Evolutionary conservation across 1,284 basidiomycete genomes (phyloP).

Genomic region (Agroathelia rolfsii): DNA sequence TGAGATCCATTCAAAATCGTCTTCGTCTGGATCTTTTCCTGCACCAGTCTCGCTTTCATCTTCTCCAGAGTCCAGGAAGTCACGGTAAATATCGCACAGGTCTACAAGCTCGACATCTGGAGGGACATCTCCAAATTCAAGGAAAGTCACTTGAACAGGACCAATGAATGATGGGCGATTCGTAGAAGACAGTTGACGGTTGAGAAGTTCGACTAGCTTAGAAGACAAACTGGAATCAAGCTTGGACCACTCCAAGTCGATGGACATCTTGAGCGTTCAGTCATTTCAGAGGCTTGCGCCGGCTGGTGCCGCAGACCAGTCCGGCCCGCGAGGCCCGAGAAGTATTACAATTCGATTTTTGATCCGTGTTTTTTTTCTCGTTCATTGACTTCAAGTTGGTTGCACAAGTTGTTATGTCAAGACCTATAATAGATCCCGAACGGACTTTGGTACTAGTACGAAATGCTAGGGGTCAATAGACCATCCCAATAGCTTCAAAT

Average conservation of each 20-base stretch:
- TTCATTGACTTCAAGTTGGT: too few relatives aligned
- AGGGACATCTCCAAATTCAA: slow-evolving; percentile 78
- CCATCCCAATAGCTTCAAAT: too few relatives aligned
- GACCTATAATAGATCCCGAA: too few relatives aligned
- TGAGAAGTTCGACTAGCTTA: slow-evolving; percentile 70
- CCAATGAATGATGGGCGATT: slow-evolving; percentile 88
- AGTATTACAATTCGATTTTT: too few relatives aligned
- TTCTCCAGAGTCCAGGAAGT: slow-evolving; percentile 81
- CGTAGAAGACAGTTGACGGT: slow-evolving; percentile 64
- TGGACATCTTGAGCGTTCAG: slow-evolving; percentile 43
- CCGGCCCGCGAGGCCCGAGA: too few relatives aligned
- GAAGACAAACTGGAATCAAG: slow-evolving; percentile 64
- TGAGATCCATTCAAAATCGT: slow-evolving; percentile 74
- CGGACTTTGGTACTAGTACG: too few relatives aligned
- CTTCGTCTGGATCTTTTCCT: slow-evolving; percentile 41
- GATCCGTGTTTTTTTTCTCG: too few relatives aligned
- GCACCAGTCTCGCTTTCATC: slow-evolving; percentile 35
- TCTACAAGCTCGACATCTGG: slow-evolving; percentile 90
- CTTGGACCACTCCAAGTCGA: slow-evolving; percentile 72
- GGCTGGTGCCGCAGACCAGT: too few relatives aligned
- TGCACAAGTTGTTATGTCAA: too few relatives aligned
- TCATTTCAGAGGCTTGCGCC: too few relatives aligned
- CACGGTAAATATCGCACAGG: slow-evolving; percentile 87
- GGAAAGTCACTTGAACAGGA: slow-evolving; percentile 73
- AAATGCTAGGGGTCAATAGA: too few relatives aligned